Conservation (phyloP, 2,329 filamentous ascomycete genomes). For the Amauroascus niger region DNA sequence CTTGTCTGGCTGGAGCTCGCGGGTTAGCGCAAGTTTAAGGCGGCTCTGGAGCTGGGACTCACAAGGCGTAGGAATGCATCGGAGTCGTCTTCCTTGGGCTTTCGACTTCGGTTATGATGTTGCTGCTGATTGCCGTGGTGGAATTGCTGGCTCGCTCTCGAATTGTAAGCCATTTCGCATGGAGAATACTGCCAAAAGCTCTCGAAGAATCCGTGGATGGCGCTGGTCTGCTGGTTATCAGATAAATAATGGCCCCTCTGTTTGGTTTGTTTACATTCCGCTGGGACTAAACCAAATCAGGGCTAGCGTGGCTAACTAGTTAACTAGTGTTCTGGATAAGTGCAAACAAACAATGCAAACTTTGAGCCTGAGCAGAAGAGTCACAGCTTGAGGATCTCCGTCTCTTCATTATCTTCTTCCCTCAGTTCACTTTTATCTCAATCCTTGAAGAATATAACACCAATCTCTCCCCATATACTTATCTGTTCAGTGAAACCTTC, state of each 20-base stretch:
- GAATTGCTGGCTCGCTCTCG: conserved; percentile 45
- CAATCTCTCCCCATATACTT: background rate
- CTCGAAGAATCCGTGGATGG: background rate
- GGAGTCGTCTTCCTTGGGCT: conserved; percentile 49
- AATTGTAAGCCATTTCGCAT: conserved; percentile 41
- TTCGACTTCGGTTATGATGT: conserved; percentile 38
- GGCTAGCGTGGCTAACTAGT: conserved; percentile 29
- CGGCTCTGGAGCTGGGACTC: conserved; percentile 17
- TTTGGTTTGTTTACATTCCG: conserved; percentile 17
- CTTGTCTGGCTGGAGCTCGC: conserved; percentile 44
- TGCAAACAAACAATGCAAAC: conserved; percentile 32
- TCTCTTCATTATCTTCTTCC: background rate
- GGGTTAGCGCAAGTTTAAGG: background rate
- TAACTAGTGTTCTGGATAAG: conserved; percentile 20
- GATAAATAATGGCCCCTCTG: conserved; percentile 11
- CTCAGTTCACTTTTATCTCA: background rate
- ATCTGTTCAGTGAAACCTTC: background rate
- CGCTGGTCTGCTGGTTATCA: too few relatives aligned
- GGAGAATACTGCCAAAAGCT: background rate
- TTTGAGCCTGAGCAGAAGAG: too few relatives aligned
- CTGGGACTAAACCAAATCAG: conserved; percentile 16
- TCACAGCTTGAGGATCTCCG: too few relatives aligned
- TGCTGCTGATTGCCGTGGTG: conserved; percentile 40
- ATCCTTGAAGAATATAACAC: background rate
- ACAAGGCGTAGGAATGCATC: conserved; percentile 51